Base-by-base conservation (phyloP, 1,284 basidiomycete species). In the Sporisorium iseilematis-ciliati region DNA sequence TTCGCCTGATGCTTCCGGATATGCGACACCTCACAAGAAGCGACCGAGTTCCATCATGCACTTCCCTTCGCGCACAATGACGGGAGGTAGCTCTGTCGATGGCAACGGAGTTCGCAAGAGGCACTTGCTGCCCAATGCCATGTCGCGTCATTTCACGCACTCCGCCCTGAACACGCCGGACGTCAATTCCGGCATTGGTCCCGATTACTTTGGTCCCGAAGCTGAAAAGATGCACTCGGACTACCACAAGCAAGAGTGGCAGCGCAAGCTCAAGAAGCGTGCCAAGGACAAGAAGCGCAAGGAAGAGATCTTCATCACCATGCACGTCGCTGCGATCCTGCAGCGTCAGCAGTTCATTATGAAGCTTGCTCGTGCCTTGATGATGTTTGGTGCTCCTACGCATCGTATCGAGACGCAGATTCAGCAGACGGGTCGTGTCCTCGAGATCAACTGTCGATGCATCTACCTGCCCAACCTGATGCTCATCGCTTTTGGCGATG, bases 301-400 rank as follows among this genome's bases (percentile, higher is more conserved):
- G 65, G 77, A 82, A 50, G 81, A 84, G 59, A 84, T 84, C 61
- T 84, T 80, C 43, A 95, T 95, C 75, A 94, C 94, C 41, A 92
- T 91, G 78, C 94, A 95, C 81, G 92, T 95, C 21, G 93, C 93
- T 2, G 91, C 92, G 63, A 92, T 95, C 74, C 88, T 95, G 51
- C 90, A 91, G 79, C 89, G 95, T 20, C 93, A 96, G 84, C 92
- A 95, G 75, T 96, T 96, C 86, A 88, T 97, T 65, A 87, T 95
- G 84, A 96, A 96, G 87, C 89, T 96, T 42, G 90, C 92, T 18
- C 89, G 94, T 49, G 91, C 93, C 8, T 90, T 97, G 88, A 95
- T 96, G 93, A 95, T 95, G 93, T 96, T 95, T 77, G 93, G 93
- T 42, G 92, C 91, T 2, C 94, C 94, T n/a, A 91, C 91, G 2